Percentiles rank a stretch among this genome's conserved stretches.
phyloP scores from a whole-genome alignment of 2,329 filamentous ascomycete genomes.

The Alternaria infectoria region DNA sequence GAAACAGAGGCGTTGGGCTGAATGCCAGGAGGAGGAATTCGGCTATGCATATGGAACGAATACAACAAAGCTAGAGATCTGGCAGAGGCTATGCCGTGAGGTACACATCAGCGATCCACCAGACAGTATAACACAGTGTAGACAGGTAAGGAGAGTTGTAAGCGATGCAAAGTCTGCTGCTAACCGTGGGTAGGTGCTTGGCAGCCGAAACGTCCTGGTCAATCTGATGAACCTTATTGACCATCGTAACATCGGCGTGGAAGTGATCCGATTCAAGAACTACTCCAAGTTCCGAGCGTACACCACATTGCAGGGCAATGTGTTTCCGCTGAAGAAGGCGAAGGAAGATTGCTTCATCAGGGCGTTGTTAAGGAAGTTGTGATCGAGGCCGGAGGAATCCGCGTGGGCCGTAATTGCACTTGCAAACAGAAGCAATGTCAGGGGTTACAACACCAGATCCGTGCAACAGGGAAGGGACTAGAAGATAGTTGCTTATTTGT shows the following conservation, averaged over 20 bases:
- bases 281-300: conserved; percentile 14
- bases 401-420: not conserved
- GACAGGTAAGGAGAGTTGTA: conserved; percentile 12
- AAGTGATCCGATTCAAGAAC: conserved; percentile 20
- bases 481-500: not conserved
- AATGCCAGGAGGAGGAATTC: conserved; percentile 14
- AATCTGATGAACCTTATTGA: conserved; percentile 31
- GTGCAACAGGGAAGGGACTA: not conserved
- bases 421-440: not conserved
- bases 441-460: not conserved
- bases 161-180: not conserved
- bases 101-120: conserved; percentile 16
- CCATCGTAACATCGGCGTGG: conserved; percentile 16
- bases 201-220: conserved; percentile 17
- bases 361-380: conserved; percentile 22
- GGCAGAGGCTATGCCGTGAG: conserved; percentile 27
- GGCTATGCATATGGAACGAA: conserved; percentile 9
- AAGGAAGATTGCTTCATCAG: conserved; percentile 33
- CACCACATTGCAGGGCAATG: conserved; percentile 12
- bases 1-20: conserved; percentile 4
- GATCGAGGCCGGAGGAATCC: not conserved
- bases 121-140: conserved; percentile 21
- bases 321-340: conserved; percentile 14
- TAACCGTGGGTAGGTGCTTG: conserved; percentile 9
- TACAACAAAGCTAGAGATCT: conserved; percentile 16